Base-by-base conservation (phyloP, 139 green algal genomes). In the Bryopsis sp. region DNA sequence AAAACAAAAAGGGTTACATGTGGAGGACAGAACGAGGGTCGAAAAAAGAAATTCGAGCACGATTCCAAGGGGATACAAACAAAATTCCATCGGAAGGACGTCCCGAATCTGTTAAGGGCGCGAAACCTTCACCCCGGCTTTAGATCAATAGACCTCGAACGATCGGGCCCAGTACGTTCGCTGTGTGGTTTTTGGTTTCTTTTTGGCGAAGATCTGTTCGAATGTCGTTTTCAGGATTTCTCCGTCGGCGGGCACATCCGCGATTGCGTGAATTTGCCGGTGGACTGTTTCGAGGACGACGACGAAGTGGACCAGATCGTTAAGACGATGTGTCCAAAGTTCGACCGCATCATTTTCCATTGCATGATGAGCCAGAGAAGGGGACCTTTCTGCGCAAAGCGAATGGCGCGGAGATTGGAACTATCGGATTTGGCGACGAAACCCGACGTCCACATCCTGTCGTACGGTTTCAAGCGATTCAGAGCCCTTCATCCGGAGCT, bases 241-340 rank as follows among this genome's bases (percentile, higher is more conserved):
- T n/a, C n/a, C n/a, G 2, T 46, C 8, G 65, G 65, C 8, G 65
- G 65, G 2, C 65, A 72, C 46, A 72, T 72, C 46, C 47, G 48
- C 32, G 65, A 48, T 8, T 48, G 46, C 26, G 43, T 72, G 2
- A 72, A 72, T 33, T 6, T 72, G 2, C 22, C 46, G 29, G 19
- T 3, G 2, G 65, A 64, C 43, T 26, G 62, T 24, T 72, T 63
- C 29, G 28, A 46, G 2, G 46, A 64, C 3, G 64, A 70, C 38
- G 64, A 43, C 24, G 65, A 64, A 6, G n/a, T 72, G 29, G 65
- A 39, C 2, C 3, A 22, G 29, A 39, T 67, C 4, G 33, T 72
- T 5, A 47, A 47, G 28, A 33, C 47, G 39, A 32, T 48, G 15
- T 22, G 38, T 24, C 2, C 4, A 2, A 50, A 50, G 19, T 32